phyloP scores from a whole-genome alignment of 2,329 filamentous ascomycete genomes.

The Verticillium tricorpus region DNA sequence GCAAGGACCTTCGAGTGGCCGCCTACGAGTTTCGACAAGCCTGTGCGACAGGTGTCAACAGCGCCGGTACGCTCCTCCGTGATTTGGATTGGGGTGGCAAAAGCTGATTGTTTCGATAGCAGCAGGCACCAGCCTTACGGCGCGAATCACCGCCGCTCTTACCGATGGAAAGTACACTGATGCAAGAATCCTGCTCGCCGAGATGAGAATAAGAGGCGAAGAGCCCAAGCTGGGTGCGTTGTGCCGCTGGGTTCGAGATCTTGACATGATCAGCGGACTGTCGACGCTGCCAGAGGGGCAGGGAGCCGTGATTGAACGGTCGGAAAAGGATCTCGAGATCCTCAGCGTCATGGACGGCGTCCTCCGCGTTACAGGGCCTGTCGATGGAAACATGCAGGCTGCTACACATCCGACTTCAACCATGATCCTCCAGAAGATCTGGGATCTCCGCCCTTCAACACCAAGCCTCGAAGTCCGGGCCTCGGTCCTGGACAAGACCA shows the following conservation, averaged over 20 bases:
- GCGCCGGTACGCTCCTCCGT: conserved; percentile 33
- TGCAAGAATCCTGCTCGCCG: conserved; percentile 60
- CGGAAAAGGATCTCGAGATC: conserved; percentile 46
- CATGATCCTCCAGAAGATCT: conserved; percentile 55
- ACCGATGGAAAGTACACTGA: conserved; percentile 62
- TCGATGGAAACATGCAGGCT: conserved; percentile 41
- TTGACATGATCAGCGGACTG: conserved; percentile 64
- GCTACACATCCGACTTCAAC: conserved; percentile 13
- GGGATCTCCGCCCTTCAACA: conserved; percentile 49
- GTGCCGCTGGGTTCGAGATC: conserved; percentile 67
- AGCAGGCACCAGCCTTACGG: conserved; percentile 52
- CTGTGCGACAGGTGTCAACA: conserved; percentile 62
- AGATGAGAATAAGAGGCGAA: conserved; percentile 65
- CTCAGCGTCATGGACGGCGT: conserved; percentile 60
- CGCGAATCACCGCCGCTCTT: conserved; percentile 60
- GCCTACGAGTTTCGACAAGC: conserved; percentile 67
- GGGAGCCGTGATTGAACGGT: conserved; percentile 27
- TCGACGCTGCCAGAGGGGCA: conserved; percentile 43
- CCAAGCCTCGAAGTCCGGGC: conserved; percentile 43
- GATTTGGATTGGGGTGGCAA: not conserved
- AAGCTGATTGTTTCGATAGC: not conserved
- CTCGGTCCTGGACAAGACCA: conserved; percentile 54
- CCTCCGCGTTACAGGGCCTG: conserved; percentile 57
- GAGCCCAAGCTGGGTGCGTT: conserved; percentile 64
- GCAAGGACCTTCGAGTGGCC: conserved; percentile 61